A percentile compares a stretch with the other conserved stretches of the same genome.
Evolutionary conservation across 352 stramenopile genomes (phyloP).

Genomic region (Globisporangium spinosum): DNA sequence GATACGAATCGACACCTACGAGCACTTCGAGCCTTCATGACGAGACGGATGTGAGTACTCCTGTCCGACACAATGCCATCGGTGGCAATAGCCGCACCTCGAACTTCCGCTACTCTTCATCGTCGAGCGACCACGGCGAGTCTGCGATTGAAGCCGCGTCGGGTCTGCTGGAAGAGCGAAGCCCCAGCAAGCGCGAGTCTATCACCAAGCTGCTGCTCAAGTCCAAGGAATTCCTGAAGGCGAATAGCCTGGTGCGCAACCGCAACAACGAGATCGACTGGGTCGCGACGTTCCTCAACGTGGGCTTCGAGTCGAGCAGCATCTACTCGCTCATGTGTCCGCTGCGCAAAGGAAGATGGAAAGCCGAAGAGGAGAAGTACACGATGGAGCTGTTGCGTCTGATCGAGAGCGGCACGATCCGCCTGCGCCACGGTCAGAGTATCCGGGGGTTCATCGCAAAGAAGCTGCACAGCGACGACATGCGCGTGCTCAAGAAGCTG

Average conservation of each 20-base stretch:
- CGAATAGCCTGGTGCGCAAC: constrained; percentile 61
- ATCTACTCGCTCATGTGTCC: constrained; percentile 79
- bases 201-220: constrained; percentile 57
- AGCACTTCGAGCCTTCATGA: neutral
- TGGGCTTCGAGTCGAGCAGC: constrained; percentile 64
- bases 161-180: constrained; percentile 20
- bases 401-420: constrained; percentile 59
- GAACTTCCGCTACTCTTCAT: neutral
- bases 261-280: constrained; percentile 77
- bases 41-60: neutral
- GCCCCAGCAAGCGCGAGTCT: constrained; percentile 32
- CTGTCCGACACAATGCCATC: neutral
- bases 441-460: constrained; percentile 71
- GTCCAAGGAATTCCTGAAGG: constrained; percentile 61
- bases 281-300: constrained; percentile 69
- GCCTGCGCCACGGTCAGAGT: constrained; percentile 57
- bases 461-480: constrained; percentile 78
- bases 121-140: constrained; percentile 10
- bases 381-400: constrained; percentile 61
- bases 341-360: constrained; percentile 70
- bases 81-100: neutral
- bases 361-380: constrained; percentile 71
- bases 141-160: constrained; percentile 18
- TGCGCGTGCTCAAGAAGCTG: constrained; percentile 83
- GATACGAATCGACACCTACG: neutral